A percentile compares a stretch with the other conserved stretches of the same genome.
Evolutionary conservation across 352 stramenopile genomes (phyloP).

Genomic region (Elongisporangium anandrum): DNA sequence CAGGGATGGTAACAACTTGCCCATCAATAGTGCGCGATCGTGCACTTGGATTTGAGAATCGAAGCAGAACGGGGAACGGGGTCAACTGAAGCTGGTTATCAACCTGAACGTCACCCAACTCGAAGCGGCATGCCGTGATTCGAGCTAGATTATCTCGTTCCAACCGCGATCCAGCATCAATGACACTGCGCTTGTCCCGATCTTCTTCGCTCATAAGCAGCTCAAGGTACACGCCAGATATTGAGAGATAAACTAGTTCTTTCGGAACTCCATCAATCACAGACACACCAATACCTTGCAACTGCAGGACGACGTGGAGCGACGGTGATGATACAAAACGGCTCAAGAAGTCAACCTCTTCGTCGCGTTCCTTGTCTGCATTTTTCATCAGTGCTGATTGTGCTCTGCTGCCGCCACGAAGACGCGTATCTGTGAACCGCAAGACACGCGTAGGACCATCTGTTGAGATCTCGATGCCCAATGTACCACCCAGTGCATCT

Average conservation of each 20-base stretch:
- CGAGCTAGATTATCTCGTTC: constrained; percentile 49
- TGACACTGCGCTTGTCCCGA: constrained; percentile 22
- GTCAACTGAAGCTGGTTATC: constrained; percentile 84
- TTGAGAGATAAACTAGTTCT: constrained; percentile 76
- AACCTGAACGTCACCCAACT: constrained; percentile 81
- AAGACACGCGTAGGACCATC: constrained; percentile 86
- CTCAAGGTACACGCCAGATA: constrained; percentile 63
- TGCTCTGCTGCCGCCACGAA: constrained; percentile 31
- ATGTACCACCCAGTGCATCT: constrained; percentile 61
- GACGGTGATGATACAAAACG: constrained; percentile 48
- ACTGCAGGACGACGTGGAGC: constrained; percentile 43
- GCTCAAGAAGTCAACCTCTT: constrained; percentile 22
- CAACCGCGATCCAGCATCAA: constrained; percentile 48
- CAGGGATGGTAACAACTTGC: constrained; percentile 53
- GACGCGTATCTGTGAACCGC: constrained; percentile 77
- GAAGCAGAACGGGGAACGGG: constrained; percentile 78
- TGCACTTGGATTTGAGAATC: constrained; percentile 65
- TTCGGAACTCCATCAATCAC: constrained; percentile 69
- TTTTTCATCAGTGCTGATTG: not conserved
- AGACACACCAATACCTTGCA: constrained; percentile 76
- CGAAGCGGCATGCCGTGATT: constrained; percentile 60
- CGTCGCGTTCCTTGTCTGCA: constrained; percentile 1
- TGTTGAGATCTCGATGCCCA: constrained; percentile 80
- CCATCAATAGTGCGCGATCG: constrained; percentile 45
- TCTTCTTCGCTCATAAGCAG: constrained; percentile 47